phyloP scores from a whole-genome alignment of 2,329 filamentous ascomycete genomes.

The Colletotrichum destructivum region DNA sequence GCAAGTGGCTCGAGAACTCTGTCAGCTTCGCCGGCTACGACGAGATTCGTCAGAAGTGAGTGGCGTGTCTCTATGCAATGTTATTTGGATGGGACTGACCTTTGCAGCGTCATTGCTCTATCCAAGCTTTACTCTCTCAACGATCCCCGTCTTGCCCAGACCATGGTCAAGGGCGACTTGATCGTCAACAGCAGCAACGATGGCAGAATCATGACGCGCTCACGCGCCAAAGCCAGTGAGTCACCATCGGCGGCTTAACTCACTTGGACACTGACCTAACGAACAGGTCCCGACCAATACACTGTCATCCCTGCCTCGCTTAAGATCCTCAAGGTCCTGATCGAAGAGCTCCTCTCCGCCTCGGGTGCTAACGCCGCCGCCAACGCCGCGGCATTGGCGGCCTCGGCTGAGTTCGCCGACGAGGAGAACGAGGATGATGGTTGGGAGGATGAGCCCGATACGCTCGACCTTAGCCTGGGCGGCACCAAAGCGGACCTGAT shows the following conservation, averaged over 20 bases:
- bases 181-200: constrained; percentile 81
- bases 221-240: constrained; percentile 86
- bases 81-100: neutral
- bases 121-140: constrained; percentile 92
- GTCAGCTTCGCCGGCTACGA: constrained; percentile 98
- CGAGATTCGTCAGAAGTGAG: constrained; percentile 95
- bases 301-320: constrained; percentile 89
- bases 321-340: constrained; percentile 96
- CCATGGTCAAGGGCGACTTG: constrained; percentile 91
- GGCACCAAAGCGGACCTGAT: constrained; percentile 83
- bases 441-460: constrained; percentile 89
- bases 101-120: constrained; percentile 86
- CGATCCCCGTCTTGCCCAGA: constrained; percentile 83
- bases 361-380: constrained; percentile 75
- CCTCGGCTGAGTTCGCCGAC: constrained; percentile 66
- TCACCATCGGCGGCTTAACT: neutral
- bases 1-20: constrained; percentile 98
- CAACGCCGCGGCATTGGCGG: constrained; percentile 72
- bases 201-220: constrained; percentile 90
- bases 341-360: constrained; percentile 90
- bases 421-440: constrained; percentile 83
- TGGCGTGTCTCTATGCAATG: constrained; percentile 39
- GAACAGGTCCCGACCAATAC: constrained; percentile 86
- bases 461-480: constrained; percentile 81
- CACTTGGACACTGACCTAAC: constrained; percentile 47